Conservation (phyloP, 768 basidiomycete genomes). For the Jaapia argillacea region DNA sequence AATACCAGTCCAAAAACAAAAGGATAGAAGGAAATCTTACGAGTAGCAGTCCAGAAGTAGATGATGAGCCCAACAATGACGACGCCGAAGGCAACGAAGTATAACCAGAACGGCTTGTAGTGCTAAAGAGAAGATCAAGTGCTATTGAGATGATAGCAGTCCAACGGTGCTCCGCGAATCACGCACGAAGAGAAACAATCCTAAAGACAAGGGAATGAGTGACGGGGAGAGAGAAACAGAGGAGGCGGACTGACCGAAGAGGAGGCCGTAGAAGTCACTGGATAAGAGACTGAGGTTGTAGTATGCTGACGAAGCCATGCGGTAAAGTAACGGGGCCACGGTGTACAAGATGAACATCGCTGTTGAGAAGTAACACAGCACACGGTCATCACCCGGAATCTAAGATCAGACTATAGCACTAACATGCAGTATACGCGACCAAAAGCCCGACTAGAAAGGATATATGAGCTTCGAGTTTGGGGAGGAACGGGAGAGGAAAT, state of each 20-base stretch:
- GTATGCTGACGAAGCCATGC: constrained; percentile 77
- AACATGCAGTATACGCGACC: constrained; percentile 40
- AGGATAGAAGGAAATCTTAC: constrained; percentile 33
- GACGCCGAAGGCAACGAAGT: constrained; percentile 71
- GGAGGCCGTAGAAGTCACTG: constrained; percentile 79
- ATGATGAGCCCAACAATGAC: constrained; percentile 65
- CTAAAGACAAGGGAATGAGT: not conserved
- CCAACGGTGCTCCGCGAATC: not conserved
- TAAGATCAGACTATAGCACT: constrained; percentile 17
- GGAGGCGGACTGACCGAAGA: constrained; percentile 42
- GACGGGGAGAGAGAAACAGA: constrained; percentile 5
- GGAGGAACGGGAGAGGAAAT: constrained; percentile 1
- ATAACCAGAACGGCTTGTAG: constrained; percentile 79
- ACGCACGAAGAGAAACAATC: constrained; percentile 41
- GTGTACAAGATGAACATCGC: constrained; percentile 85
- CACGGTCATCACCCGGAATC: not conserved
- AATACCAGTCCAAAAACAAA: not conserved
- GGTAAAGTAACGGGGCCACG: constrained; percentile 76
- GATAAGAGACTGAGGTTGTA: constrained; percentile 82
- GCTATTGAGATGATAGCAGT: constrained; percentile 1
- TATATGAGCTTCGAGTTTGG: not conserved
- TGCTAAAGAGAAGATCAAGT: no score
- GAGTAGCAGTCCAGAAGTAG: constrained; percentile 82
- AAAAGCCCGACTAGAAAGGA: constrained; percentile 35
- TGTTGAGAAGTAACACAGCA: constrained; percentile 12